Evolutionary conservation across 495 filamentous ascomycete genomes (phyloP), one percentile per base, ranked within the genome.

Genomic region (Aspergillus nanangensis): DNA sequence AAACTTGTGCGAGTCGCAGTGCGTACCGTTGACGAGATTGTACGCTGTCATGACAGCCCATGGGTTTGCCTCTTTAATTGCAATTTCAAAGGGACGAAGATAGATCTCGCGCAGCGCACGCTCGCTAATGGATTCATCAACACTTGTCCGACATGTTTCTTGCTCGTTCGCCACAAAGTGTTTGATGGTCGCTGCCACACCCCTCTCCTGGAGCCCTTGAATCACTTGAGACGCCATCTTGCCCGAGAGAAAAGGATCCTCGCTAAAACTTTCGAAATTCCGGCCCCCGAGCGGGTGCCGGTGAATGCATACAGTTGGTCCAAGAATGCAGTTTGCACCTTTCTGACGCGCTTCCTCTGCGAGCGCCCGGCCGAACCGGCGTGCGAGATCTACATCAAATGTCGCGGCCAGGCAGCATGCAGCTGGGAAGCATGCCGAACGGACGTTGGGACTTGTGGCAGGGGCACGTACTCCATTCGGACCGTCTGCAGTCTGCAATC

Each of bases 91-190:
- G 0, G 84, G 79, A 51, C 79, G 59, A 3, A 79, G 63, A 52
- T 88, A 85, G 13, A 87, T 78, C 63, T 88, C 84, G 15, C 83
- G 73, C 47, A 88, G 56, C 22, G 83, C 76, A 13, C 83, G 69
- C 42, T 82, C 77, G 4, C 73, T 74, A 15, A 85, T 63, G 21
- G 76, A 68, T 31, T 68, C 70, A 49, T 83, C 57, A 4, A 82
- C 74, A 0, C 67, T 73, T 52, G 76, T 75, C 0, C 83, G 65
- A 52, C 72, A 71, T 41, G 79, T 74, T 53, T 87, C 83, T 53
- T 80, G 78, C 48, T 86, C 83, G 53, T 86, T 87, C 32, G 72
- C 78, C 8, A 78, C 75, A 56, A 80, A 87, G 54, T 87, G 83
- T 65, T 86, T 87, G 48, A 83, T 68, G 3, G 79, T 81, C 3